Evolutionary conservation across 441 rosid species (phyloP).

Genomic region (Mallotus repandus): DNA sequence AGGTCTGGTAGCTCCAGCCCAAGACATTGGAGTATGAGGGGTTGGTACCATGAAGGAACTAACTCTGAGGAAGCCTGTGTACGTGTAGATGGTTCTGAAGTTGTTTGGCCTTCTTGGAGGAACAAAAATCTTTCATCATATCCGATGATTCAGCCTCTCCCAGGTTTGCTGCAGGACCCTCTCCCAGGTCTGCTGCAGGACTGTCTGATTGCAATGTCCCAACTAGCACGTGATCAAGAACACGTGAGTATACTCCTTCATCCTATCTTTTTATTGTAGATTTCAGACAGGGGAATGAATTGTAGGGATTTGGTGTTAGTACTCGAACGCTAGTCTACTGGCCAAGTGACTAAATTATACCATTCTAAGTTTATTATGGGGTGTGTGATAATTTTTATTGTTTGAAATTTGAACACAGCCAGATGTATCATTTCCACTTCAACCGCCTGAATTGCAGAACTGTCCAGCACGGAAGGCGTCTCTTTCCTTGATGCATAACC

Average conservation of each 20-base stretch:
- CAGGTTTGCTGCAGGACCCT: constrained; percentile 77
- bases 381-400: constrained; percentile 23
- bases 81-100: constrained; percentile 76
- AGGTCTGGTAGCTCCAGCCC: constrained; percentile 99
- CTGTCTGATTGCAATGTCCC: constrained; percentile 82
- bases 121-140: constrained; percentile 73
- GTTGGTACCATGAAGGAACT: constrained; percentile 77
- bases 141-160: constrained; percentile 85
- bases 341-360: background rate
- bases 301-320: background rate
- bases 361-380: constrained; percentile 16
- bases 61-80: constrained; percentile 71
- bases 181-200: constrained; percentile 63
- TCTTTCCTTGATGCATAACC: constrained; percentile 64
- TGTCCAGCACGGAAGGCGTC: constrained; percentile 57
- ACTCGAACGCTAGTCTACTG: background rate
- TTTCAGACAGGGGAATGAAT: background rate
- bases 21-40: constrained; percentile 95
- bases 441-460: constrained; percentile 65
- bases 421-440: constrained; percentile 82
- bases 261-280: background rate
- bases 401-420: constrained; percentile 59
- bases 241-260: constrained; percentile 55
- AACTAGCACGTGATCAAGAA: constrained; percentile 91
- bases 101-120: constrained; percentile 97